Base-by-base conservation (phyloP, 169 alveolate genomes). In the Besnoitia besnoiti region DNA sequence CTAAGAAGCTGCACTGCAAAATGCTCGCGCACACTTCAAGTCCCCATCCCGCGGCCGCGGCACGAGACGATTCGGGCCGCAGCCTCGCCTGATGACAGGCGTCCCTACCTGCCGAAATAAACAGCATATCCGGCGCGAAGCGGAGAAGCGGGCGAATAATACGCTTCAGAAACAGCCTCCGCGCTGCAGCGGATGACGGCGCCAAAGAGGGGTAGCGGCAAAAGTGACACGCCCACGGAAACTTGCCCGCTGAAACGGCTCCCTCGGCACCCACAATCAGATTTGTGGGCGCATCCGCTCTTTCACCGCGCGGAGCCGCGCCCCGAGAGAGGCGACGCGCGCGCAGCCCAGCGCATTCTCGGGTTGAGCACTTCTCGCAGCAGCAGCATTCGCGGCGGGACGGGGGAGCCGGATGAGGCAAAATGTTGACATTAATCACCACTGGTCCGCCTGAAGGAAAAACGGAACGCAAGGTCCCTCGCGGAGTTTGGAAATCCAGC, bases 91-190 rank as follows among this genome's bases (percentile, higher is more conserved):
- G n/a, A n/a, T 5, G 67, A 21, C 67, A 16, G 4, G 97, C 75
- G 98, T 95, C 90, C 98, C 99, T 37, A 85, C 84, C 77, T 39
- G 91, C 91, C 5, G 91, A 90, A 19, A 92, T 35, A 44, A 77
- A 92, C 7, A 92, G 91, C 21, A 92, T 42, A 44, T 91, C 94
- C 75, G 94, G 94, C 21, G 39, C n/a, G 35, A 91, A 91, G 24
- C 80, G 61, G 8, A 80, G 80, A 44, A 91, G 77, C 37, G 77
- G 90, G 46, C 82, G n/a, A 42, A 91, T 27, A 19, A 91, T 62
- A 33, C 90, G 76, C 59, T 67, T 67, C 47, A 47, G n/a, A 35
- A 92, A 92, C 50, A 85, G 87, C 92, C 73, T 47, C 49, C 94
- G 51, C 33, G 80, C 62, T 10, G 67, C 59, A 0, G 51, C 40